These are phyloP conservation scores for Entomortierella parvispora DNA, from an alignment of 192 early-diverging fungal species.

Conservation along the genomic window DNA sequence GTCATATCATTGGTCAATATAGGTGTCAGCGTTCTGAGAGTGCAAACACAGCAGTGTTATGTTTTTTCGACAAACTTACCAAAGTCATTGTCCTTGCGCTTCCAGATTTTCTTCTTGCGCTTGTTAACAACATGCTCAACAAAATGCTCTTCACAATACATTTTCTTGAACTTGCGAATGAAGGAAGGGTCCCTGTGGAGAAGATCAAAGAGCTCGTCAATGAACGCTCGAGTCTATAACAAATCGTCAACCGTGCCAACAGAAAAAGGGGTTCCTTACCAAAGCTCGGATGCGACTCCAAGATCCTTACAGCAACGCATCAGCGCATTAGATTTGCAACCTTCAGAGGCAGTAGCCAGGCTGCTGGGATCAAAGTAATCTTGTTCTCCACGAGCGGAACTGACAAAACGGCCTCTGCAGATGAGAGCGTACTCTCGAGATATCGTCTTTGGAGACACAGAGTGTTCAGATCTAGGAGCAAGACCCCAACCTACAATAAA, in stretches of 20 bases:
- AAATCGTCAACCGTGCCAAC: neutral
- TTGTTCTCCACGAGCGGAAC: constrained; percentile 94
- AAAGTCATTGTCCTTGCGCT: constrained; percentile 70
- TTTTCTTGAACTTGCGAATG: constrained; percentile 86
- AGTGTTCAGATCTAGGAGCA: constrained; percentile 91
- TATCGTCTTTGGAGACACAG: constrained; percentile 77
- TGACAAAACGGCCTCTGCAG: constrained; percentile 86
- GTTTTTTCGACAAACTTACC: no score
- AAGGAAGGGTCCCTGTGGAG: constrained; percentile 82
- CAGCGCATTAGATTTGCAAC: constrained; percentile 91
- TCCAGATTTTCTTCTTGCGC: constrained; percentile 87
- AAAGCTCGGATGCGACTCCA: constrained; percentile 89
- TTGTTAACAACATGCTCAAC: constrained; percentile 80
- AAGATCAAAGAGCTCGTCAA: neutral
- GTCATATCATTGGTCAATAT: no score
- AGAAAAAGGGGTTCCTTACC: constrained; percentile 55
- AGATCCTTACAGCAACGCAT: constrained; percentile 98
- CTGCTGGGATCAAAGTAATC: constrained; percentile 84
- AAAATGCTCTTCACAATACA: constrained; percentile 81
- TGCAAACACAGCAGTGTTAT: no score
- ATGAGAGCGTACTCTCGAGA: constrained; percentile 94
- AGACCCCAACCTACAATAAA: constrained; percentile 72
- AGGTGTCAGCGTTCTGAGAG: no score
- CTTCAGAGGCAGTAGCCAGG: constrained; percentile 87
- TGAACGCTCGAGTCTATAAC: neutral